Evolutionary conservation across 2,329 filamentous ascomycete species (phyloP), one percentile per base, ranked within the genome.

Genomic region (Zarea fungicola): DNA sequence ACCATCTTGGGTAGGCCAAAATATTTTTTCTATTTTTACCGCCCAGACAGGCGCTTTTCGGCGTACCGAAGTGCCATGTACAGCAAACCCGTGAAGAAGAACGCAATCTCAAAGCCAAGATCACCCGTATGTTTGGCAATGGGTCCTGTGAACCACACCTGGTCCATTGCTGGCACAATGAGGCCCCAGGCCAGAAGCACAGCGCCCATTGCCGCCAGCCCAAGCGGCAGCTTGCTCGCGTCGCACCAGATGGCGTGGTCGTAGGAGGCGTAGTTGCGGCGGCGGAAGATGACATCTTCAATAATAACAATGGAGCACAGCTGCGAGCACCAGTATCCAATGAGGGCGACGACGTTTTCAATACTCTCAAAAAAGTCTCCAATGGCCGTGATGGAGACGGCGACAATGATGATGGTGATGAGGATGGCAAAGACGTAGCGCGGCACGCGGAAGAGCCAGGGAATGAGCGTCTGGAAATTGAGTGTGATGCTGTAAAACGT

Each of bases 51-150:
- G 40, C 62, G 65, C 52, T 66, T 72, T 62, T 79, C 76, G 0
- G 70, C 42, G 57, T 65, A 70, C 6, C 76, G 64, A 11, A 79
- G 60, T 3, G 74, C 73, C 2, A 76, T 42, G 48, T 78, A 80
- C 22, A 69, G 60, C 26, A 78, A 10, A 2, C 62, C 70, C 11
- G 73, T 75, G 49, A 78, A 59, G 23, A 71, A 70, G 57, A 84
- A 76, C 0, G 81, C 81, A 60, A 82, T 65, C 66, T 85, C 82
- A 50, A 85, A 84, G 0, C 82, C 83, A 60, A 85, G 77, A 54
- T 85, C 81, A 0, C 82, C 82, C 10, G 80, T 81, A 29, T 57
- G 73, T 62, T 72, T 64, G 0, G 80, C 81, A 55, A 84, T 77
- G 0, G 80, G 80, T 0, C 81, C 81, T 8, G 71, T 76, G 58